Evolutionary conservation across 148 eudicot species (phyloP).

Genomic region (Vaccinium myrtillus): DNA sequence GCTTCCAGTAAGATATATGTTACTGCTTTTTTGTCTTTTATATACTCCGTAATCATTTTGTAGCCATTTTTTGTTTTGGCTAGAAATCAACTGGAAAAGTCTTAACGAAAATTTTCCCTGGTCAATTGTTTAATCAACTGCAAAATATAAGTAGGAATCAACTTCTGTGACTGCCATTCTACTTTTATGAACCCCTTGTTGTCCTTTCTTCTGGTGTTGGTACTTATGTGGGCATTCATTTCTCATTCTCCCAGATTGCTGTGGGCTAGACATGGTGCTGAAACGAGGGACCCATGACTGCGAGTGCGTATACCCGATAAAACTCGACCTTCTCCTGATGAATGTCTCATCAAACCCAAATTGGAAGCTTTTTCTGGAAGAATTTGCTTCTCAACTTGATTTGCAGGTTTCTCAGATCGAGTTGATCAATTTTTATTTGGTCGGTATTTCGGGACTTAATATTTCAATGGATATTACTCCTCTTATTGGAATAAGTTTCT

Average conservation of each 20-base stretch:
- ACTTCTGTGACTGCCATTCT: not conserved
- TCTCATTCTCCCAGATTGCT: constrained; percentile 64
- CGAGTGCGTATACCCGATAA: constrained; percentile 90
- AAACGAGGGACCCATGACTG: constrained; percentile 73
- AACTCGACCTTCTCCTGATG: constrained; percentile 77
- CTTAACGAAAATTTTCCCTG: not conserved
- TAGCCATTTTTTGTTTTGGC: constrained; percentile 1
- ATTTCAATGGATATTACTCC: constrained; percentile 96
- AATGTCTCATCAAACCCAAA: constrained; percentile 76
- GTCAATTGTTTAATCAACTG: not conserved
- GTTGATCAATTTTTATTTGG: constrained; percentile 75
- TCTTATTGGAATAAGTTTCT: constrained; percentile 68
- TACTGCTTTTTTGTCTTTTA: not conserved
- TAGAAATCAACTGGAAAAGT: not conserved
- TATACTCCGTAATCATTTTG: constrained; percentile 4
- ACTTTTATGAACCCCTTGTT: not conserved
- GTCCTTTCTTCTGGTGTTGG: not conserved
- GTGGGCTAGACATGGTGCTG: constrained; percentile 79
- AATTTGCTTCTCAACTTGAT: constrained; percentile 72
- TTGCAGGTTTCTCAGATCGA: constrained; percentile 72
- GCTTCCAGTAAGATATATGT: constrained; percentile 48
- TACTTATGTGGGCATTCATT: constrained; percentile 9
- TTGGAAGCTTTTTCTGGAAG: constrained; percentile 64
- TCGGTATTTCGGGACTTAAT: constrained; percentile 64
- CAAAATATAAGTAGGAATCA: not conserved